Evolutionary conservation across 495 filamentous ascomycete species (phyloP).

Genomic region (Talaromyces stipitatus): DNA sequence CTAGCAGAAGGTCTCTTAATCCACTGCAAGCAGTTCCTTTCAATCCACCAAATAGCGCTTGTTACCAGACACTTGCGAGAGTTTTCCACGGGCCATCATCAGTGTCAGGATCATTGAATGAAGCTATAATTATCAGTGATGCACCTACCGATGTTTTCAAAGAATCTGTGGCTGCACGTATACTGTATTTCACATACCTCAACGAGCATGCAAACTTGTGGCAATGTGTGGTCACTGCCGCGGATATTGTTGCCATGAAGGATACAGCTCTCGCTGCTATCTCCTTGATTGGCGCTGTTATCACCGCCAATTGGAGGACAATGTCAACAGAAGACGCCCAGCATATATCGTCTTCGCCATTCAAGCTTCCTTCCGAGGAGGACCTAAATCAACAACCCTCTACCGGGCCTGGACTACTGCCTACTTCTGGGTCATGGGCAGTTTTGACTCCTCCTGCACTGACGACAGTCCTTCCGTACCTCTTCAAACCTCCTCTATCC

Average conservation of each 20-base stretch:
- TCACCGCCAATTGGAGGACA: constrained; percentile 47
- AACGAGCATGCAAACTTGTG: constrained; percentile 44
- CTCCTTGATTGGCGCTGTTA: constrained; percentile 42
- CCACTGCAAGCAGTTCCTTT: constrained; percentile 44
- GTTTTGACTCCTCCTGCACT: constrained; percentile 45
- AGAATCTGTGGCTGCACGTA: constrained; percentile 48
- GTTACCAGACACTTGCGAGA: constrained; percentile 44
- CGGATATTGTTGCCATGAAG: constrained; percentile 51
- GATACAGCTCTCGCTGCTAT: constrained; percentile 51
- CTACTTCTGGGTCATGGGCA: constrained; percentile 40
- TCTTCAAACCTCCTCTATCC: constrained; percentile 50
- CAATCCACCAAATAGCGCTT: constrained; percentile 42
- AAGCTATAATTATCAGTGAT: constrained; percentile 24
- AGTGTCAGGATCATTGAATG: constrained; percentile 18
- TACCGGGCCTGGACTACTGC: constrained; percentile 29
- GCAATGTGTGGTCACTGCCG: constrained; percentile 40
- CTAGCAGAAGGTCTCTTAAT: constrained; percentile 33
- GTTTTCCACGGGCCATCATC: constrained; percentile 47
- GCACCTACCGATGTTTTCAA: constrained; percentile 31
- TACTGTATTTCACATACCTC: constrained; percentile 49
- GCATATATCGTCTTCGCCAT: constrained; percentile 18
- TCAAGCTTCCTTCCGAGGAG: constrained; percentile 36
- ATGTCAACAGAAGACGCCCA: constrained; percentile 18
- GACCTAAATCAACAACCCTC: constrained; percentile 28
- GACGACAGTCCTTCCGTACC: constrained; percentile 46